Evolutionary conservation across 179 eudicot genomes (phyloP).

Genomic region (Gypsophila paniculata): DNA sequence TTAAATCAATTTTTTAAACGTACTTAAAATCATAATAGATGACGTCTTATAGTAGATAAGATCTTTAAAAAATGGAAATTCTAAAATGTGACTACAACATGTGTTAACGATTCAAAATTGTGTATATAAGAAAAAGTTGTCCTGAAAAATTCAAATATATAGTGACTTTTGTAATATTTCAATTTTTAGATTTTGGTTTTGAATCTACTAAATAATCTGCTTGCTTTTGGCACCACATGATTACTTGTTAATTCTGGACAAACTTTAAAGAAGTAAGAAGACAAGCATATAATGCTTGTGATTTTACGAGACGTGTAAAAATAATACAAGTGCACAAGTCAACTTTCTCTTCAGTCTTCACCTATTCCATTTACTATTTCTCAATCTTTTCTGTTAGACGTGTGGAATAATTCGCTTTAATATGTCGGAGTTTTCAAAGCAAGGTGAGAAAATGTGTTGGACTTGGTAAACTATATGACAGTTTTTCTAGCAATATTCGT

Average conservation of each 20-base stretch:
- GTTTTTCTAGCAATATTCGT: background rate
- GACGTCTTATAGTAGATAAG: too few species aligned
- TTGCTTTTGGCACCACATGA: background rate
- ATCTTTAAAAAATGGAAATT: too few species aligned
- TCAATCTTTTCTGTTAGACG: background rate
- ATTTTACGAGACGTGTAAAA: background rate
- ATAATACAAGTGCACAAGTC: background rate
- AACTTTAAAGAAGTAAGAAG: background rate
- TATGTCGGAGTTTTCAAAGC: background rate
- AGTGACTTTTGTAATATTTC: too few species aligned
- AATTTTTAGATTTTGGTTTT: too few species aligned
- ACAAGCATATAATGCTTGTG: background rate
- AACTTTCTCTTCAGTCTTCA: background rate
- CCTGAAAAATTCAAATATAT: too few species aligned
- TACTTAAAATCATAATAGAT: too few species aligned
- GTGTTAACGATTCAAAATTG: too few species aligned
- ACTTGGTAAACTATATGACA: conserved; percentile 21
- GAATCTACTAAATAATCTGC: too few species aligned
- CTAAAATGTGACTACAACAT: too few species aligned
- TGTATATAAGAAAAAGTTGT: too few species aligned
- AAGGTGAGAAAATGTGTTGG: background rate
- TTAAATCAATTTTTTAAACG: too few species aligned
- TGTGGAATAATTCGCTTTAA: background rate
- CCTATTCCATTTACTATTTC: background rate
- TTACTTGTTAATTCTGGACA: conserved; percentile 3